phyloP scores from a whole-genome alignment of 495 filamentous ascomycete genomes.

The Terfezia claveryi region DNA sequence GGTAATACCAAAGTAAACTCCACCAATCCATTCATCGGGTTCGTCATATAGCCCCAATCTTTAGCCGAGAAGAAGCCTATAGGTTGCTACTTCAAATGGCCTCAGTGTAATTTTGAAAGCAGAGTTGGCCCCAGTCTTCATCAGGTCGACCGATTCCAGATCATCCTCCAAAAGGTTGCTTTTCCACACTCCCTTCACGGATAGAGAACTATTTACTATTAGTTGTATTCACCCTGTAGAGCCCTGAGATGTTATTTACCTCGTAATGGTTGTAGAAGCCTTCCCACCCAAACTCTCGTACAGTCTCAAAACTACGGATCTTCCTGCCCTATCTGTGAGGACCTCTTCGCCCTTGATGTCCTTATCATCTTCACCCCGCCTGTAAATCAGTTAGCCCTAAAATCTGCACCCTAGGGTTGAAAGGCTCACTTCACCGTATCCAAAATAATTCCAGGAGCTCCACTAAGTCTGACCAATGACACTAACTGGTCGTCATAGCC shows the following conservation, averaged over 20 bases:
- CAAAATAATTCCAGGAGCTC: constrained; percentile 22
- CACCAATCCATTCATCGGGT: too few relatives aligned
- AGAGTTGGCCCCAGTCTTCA: constrained; percentile 24
- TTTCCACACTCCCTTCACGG: constrained; percentile 36
- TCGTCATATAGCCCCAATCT: too few relatives aligned
- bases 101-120: constrained; percentile 41
- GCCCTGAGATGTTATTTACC: background rate
- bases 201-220: constrained; percentile 21
- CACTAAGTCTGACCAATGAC: constrained; percentile 18
- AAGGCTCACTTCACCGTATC: constrained; percentile 25
- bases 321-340: constrained; percentile 42
- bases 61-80: constrained; percentile 21
- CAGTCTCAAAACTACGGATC: constrained; percentile 58
- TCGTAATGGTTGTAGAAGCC: background rate
- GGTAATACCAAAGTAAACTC: too few relatives aligned
- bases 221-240: too few relatives aligned
- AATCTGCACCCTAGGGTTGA: constrained; percentile 25
- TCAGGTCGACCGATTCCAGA: constrained; percentile 32
- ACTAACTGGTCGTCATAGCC: background rate
- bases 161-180: constrained; percentile 58
- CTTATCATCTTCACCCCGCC: constrained; percentile 74
- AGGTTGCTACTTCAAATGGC: constrained; percentile 83
- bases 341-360: constrained; percentile 44
- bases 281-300: constrained; percentile 83
- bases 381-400: constrained; percentile 6